A percentile compares a stretch with the other conserved stretches of the same genome.
Conservation (phyloP, 257 asterid genomes). For the Solanum clarkiae region DNA sequence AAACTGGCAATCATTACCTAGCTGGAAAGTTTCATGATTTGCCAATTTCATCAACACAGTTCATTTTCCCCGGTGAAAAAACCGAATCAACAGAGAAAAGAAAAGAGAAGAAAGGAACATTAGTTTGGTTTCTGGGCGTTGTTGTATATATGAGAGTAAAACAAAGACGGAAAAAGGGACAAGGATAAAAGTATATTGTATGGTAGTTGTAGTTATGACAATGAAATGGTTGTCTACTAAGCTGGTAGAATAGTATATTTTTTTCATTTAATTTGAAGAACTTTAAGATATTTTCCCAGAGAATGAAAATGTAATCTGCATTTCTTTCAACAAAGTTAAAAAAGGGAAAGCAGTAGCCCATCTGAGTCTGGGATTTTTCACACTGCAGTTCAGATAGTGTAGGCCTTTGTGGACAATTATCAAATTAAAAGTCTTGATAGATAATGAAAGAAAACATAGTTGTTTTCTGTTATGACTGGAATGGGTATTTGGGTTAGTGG, state of each 20-base stretch:
- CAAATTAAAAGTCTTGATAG: neutral
- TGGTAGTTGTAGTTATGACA: neutral
- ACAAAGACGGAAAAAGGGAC: neutral
- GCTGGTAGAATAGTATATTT: neutral
- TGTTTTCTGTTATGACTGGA: neutral
- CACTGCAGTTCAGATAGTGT: neutral
- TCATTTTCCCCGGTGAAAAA: neutral
- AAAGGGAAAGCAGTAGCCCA: neutral
- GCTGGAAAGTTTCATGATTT: slow-evolving; percentile 4
- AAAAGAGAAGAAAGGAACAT: neutral
- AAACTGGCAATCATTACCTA: slow-evolving; percentile 17
- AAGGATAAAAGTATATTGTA: neutral
- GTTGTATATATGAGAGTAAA: neutral
- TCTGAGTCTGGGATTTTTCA: neutral
- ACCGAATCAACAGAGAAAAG: neutral
- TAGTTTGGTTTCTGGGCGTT: neutral
- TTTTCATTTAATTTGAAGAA: neutral
- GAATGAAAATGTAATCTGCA: neutral
- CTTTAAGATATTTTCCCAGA: neutral
- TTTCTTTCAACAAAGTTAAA: neutral
- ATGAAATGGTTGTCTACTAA: neutral
- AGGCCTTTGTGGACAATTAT: neutral
- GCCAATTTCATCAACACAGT: neutral
- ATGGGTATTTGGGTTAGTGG: neutral
- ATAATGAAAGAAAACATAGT: neutral